A percentile compares a stretch with the other conserved stretches of the same genome.
phyloP scores from a whole-genome alignment of 2,329 filamentous ascomycete species.

The Neocucurbitaria cava region DNA sequence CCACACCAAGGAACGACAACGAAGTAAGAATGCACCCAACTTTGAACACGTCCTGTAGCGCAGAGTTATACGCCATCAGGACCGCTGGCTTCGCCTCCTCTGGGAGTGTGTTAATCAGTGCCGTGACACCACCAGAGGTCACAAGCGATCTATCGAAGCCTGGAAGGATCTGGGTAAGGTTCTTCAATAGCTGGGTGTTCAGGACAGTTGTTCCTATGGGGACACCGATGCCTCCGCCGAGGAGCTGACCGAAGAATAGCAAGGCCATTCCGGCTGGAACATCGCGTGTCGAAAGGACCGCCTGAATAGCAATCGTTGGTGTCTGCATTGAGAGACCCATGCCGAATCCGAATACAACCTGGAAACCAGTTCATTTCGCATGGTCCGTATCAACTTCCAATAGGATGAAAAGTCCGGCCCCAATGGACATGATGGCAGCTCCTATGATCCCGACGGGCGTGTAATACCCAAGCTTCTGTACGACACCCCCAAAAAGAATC shows the following conservation, averaged over 20 bases:
- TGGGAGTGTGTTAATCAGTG: neutral
- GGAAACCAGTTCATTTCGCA: slow-evolving; percentile 32
- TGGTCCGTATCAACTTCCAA: slow-evolving; percentile 37
- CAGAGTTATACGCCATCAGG: neutral
- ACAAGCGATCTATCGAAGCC: slow-evolving; percentile 4
- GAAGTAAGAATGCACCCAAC: neutral
- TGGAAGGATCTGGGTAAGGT: slow-evolving; percentile 13
- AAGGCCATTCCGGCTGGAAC: slow-evolving; percentile 35
- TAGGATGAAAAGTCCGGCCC: slow-evolving; percentile 49
- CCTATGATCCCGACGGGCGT: slow-evolving; percentile 49
- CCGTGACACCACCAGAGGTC: neutral
- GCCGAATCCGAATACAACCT: slow-evolving; percentile 36
- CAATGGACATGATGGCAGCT: slow-evolving; percentile 44
- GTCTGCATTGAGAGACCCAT: slow-evolving; percentile 51
- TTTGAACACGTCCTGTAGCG: neutral
- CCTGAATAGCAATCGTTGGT: slow-evolving; percentile 47
- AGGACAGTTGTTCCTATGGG: slow-evolving; percentile 50
- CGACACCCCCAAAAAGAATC: slow-evolving; percentile 37
- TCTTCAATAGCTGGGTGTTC: slow-evolving; percentile 11
- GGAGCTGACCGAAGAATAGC: slow-evolving; percentile 52
- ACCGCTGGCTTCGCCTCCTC: neutral
- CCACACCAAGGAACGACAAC: neutral
- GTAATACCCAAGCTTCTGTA: slow-evolving; percentile 51
- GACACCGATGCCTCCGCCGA: slow-evolving; percentile 54
- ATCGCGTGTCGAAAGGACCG: slow-evolving; percentile 44